Percentiles rank a stretch among this genome's conserved stretches.
Conservation (phyloP, 306 rosid genomes). For the Rubus parviflorus region DNA sequence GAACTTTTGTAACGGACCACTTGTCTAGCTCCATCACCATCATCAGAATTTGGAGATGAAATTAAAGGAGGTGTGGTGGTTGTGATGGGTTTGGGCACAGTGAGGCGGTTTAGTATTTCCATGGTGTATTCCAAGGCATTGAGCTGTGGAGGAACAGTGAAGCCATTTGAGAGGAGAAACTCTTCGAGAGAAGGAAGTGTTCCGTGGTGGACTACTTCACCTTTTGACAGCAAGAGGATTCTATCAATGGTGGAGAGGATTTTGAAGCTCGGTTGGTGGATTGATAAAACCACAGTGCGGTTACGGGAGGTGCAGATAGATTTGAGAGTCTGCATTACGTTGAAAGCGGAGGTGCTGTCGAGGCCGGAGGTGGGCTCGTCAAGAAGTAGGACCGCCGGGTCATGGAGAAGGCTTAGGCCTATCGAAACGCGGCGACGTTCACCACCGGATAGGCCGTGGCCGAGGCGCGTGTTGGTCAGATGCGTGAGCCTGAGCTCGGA, state of each 20-base stretch:
- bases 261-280: slow-evolving; percentile 89
- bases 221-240: slow-evolving; percentile 64
- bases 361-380: slow-evolving; percentile 99
- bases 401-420: slow-evolving; percentile 83
- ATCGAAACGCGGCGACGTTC: slow-evolving; percentile 81
- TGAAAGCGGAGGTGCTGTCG: slow-evolving; percentile 76
- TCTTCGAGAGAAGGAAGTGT: slow-evolving; percentile 54
- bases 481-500: slow-evolving; percentile 59
- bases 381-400: slow-evolving; percentile 70
- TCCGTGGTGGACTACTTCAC: slow-evolving; percentile 77
- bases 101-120: slow-evolving; percentile 65
- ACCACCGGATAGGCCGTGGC: slow-evolving; percentile 73
- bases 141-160: slow-evolving; percentile 84
- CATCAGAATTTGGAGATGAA: slow-evolving; percentile 7
- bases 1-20: slow-evolving; percentile 62
- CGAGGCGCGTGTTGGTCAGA: slow-evolving; percentile 60
- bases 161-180: slow-evolving; percentile 54
- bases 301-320: slow-evolving; percentile 57
- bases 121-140: slow-evolving; percentile 83
- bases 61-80: slow-evolving; percentile 19
- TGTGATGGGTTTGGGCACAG: slow-evolving; percentile 25
- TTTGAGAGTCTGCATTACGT: slow-evolving; percentile 72
- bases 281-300: slow-evolving; percentile 74
- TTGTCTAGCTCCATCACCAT: neutral
- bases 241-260: slow-evolving; percentile 70